Base-by-base conservation (phyloP, 768 basidiomycete genomes). In the Leccinum aurantiacum region DNA sequence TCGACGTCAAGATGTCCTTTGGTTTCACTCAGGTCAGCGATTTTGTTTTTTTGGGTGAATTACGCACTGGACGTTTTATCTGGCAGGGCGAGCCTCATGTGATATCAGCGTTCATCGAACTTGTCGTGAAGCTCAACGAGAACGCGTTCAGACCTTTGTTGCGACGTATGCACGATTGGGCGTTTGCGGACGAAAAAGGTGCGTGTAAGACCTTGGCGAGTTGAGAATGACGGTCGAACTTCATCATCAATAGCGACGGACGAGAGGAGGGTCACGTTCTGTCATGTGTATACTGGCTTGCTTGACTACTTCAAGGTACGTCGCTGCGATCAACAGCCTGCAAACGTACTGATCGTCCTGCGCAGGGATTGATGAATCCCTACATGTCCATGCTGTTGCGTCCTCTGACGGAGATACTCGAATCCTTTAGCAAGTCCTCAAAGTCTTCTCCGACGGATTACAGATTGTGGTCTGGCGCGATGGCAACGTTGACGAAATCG, bases 101-200 rank as follows among this genome's bases (percentile, higher is more conserved):
- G 10, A 84, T 91, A 58, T 71, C 81, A 2, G 88, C 95, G 0
- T 98, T 97, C 81, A 80, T 88, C 11, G 92, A 96, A 72, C 78
- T 98, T 9, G 91, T 95, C 11, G 85, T 93, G 56, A 98, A 98
- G 74, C 79, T 99, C 56, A 97, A 95, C 68, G 97, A 98, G 66
- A 84, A 85, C 0, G 82, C 89, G 0, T 98, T 99, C 85, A 84
- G 86, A 62, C 95, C 96, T 1, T 77, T 98, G 15, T 96, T 98
- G 83, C 86, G 94, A 57, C 87, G 88, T 56, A 74, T 95, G 59
- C 94, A 92, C 67, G 97, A 99, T 70, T 99, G 97, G 97, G 94
- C 94, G 0, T 95, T 95, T 67, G 82, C 80, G 1, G 77, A 79
- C 59, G 82, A 81, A 29, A 67, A 69, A 25, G 74, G 86, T 87